Evolutionary conservation across 345 rosid genomes (phyloP), one percentile per base, ranked within the genome.

Genomic region (Eutrema yunnanense): DNA sequence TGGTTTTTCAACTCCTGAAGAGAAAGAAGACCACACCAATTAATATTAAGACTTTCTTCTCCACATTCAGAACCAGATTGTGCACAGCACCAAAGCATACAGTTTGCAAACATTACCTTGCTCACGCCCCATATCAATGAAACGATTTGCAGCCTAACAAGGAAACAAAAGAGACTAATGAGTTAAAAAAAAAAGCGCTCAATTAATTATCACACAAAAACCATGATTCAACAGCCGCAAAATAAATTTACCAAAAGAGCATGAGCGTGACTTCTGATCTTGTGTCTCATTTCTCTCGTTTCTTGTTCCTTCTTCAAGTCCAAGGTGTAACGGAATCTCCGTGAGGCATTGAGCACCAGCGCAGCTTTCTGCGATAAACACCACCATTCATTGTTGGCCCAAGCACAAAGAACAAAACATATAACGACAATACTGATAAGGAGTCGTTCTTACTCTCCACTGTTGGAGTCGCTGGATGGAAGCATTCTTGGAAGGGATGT

Each of bases 301-400:
- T 96, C 96, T 62, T 87, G 95, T 76, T 87, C 84, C 86, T 85
- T 92, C 71, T 87, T 88, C 83, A 96, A 84, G 79, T 96, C 95
- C 82, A 96, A 76, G 41, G 99, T 96, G 81, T 96, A 96, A 52
- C 99, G 87, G 68, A 96, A 96, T 34, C 99, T 88, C 57, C 99
- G 88, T 49, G 98, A 96, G 69, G 99, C 99, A 69, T 96, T 96
- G 40, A 96, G 85, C 65, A 96, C 99, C 61, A 96, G 82, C 0
- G 96, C 97, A 22, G 99, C 99, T 92, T 85, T 97, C 99, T 96
- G 76, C 62, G 47, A 67, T 27, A 34, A 57, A 40, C 70, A 76
- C 41, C 72, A 76, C 41, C 30, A 47, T 11, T 11, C 36, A 26
- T 27, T n/a, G 34, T 56, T 44, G 36, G 41, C 54, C 33, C 27